Percentiles rank a stretch among this genome's conserved stretches.
Conservation (phyloP, 208 protist species). For the Leishmania martiniquensis region DNA sequence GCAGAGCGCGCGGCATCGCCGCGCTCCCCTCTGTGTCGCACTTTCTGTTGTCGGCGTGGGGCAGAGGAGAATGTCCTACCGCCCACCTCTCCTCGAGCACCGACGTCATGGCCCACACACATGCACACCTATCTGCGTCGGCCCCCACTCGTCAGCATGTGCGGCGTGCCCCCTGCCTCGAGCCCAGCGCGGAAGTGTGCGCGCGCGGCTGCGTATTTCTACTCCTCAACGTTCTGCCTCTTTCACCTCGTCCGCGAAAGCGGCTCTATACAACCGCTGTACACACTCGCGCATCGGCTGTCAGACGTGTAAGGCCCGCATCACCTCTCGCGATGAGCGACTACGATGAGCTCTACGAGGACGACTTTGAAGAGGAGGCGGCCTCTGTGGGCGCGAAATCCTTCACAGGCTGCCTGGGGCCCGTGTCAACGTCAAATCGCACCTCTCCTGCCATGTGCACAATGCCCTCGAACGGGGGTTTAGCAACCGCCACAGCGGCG, state of each 20-base stretch:
- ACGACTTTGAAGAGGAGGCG: constrained; percentile 30
- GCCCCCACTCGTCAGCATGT: not conserved
- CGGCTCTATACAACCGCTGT: not conserved
- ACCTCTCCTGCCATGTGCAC: not conserved
- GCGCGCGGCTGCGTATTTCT: not conserved
- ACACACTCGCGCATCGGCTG: not conserved
- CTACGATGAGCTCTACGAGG: constrained; percentile 17
- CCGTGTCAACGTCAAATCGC: not conserved
- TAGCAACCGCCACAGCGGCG: constrained; percentile 1
- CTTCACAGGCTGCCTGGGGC: not conserved
- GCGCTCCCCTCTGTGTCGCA: no score
- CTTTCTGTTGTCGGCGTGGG: no score
- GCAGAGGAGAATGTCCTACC: no score
- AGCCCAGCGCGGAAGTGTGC: not conserved
- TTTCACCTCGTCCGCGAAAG: not conserved
- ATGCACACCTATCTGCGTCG: no score
- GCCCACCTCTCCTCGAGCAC: no score
- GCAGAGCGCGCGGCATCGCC: no score
- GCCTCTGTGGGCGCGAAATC: not conserved
- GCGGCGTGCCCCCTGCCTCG: not conserved
- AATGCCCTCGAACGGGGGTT: not conserved
- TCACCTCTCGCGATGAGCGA: constrained; percentile 14
- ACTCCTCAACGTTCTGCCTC: not conserved
- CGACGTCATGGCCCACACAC: no score
- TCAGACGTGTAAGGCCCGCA: not conserved